Percentiles rank a stretch among this genome's conserved stretches.
Conservation (phyloP, 495 filamentous ascomycete genomes). For the Pseudoneurospora amorphoporcata region DNA sequence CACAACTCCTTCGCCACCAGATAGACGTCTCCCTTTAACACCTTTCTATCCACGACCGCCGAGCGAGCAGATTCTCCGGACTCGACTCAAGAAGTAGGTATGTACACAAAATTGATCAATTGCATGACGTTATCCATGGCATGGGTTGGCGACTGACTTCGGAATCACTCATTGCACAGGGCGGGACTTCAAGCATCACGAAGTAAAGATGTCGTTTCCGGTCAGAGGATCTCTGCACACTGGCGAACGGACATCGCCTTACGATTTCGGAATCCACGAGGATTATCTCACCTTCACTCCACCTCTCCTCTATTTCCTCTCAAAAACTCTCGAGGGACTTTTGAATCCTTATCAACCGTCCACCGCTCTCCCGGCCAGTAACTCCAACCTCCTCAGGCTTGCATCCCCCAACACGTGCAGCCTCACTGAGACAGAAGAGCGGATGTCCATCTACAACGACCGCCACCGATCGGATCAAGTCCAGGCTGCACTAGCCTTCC, state of each 20-base stretch:
- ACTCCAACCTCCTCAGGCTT: background rate
- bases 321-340: background rate
- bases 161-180: too few species aligned
- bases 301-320: background rate
- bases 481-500: background rate
- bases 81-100: too few species aligned
- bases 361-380: background rate
- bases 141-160: too few species aligned
- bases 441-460: background rate
- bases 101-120: too few species aligned
- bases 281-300: background rate
- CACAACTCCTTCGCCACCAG: too few species aligned
- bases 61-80: too few species aligned
- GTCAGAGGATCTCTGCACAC: background rate
- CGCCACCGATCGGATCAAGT: background rate
- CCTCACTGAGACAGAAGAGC: background rate
- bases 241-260: background rate
- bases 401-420: background rate
- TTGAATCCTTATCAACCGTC: background rate
- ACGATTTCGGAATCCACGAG: background rate
- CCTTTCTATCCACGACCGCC: too few species aligned
- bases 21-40: too few species aligned
- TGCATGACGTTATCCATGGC: too few species aligned
- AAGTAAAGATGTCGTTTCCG: background rate
- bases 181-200: background rate